Conservation (phyloP, 495 filamentous ascomycete species). For the Thozetella sp. region DNA sequence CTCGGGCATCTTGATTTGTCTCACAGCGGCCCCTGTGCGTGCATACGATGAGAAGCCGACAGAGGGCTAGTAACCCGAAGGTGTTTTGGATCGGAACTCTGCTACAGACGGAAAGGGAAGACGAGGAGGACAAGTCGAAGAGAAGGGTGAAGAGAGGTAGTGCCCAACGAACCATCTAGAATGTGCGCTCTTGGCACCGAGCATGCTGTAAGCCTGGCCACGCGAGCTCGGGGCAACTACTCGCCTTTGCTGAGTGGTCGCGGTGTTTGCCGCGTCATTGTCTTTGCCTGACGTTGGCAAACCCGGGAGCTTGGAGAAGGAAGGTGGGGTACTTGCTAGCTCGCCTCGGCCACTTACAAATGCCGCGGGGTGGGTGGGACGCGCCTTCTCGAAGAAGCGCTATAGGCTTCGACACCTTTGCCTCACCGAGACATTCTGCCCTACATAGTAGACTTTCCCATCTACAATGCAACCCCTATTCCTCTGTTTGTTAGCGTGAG, state of each 20-base stretch:
- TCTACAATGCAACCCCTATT: too few species aligned
- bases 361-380: too few species aligned
- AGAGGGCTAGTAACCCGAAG: neutral
- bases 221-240: neutral
- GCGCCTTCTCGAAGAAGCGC: too few species aligned
- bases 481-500: too few species aligned
- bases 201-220: neutral
- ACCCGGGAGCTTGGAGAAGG: neutral
- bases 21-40: neutral
- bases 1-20: conserved; percentile 55
- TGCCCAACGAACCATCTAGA: neutral
- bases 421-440: too few species aligned
- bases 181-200: neutral
- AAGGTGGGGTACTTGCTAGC: too few species aligned
- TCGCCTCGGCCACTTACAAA: too few species aligned
- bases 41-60: too few species aligned
- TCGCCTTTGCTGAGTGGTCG: neutral
- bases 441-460: too few species aligned
- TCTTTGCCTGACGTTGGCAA: neutral
- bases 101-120: neutral
- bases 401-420: too few species aligned
- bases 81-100: neutral
- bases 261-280: neutral
- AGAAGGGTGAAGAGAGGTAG: neutral
- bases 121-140: neutral